These are phyloP conservation scores for Emericellopsis atlantica DNA, from an alignment of 2,329 filamentous ascomycete genomes.

Conservation along the genomic window DNA sequence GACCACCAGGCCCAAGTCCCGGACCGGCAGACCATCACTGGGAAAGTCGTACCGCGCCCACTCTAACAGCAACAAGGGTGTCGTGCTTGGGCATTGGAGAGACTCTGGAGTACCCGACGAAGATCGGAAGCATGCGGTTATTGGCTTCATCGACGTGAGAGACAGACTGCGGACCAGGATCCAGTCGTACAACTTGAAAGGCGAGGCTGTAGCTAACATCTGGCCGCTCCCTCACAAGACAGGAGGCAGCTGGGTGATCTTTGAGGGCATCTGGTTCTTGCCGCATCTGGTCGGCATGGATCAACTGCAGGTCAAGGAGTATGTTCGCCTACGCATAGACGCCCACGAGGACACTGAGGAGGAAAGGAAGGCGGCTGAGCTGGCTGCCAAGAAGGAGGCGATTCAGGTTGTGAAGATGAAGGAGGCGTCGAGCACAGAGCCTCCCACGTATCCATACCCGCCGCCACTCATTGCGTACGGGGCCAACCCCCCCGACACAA, in stretches of 20 bases:
- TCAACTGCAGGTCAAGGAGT: constrained; percentile 48
- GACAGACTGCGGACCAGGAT: constrained; percentile 49
- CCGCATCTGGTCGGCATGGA: constrained; percentile 41
- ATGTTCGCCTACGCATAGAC: constrained; percentile 40
- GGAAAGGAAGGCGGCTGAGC: constrained; percentile 23
- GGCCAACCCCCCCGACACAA: constrained; percentile 32
- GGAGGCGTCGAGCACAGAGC: constrained; percentile 8
- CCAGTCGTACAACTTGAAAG: constrained; percentile 33
- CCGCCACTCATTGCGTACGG: constrained; percentile 38
- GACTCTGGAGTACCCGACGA: constrained; percentile 38
- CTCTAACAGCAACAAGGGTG: constrained; percentile 25
- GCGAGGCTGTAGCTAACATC: constrained; percentile 30
- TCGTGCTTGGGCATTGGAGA: constrained; percentile 47
- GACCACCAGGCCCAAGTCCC: not conserved
- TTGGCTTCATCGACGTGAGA: constrained; percentile 49
- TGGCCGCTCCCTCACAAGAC: constrained; percentile 42
- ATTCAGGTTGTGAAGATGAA: constrained; percentile 27
- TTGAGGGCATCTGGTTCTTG: constrained; percentile 46
- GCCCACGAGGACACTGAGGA: constrained; percentile 12
- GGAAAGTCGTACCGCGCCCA: constrained; percentile 15
- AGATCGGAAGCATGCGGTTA: constrained; percentile 41
- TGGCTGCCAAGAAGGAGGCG: constrained; percentile 32
- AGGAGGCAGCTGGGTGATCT: constrained; percentile 52
- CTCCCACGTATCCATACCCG: constrained; percentile 23
- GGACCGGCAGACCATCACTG: constrained; percentile 7